phyloP scores from a whole-genome alignment of 2,329 filamentous ascomycete genomes.

The Grosmannia serpens region DNA sequence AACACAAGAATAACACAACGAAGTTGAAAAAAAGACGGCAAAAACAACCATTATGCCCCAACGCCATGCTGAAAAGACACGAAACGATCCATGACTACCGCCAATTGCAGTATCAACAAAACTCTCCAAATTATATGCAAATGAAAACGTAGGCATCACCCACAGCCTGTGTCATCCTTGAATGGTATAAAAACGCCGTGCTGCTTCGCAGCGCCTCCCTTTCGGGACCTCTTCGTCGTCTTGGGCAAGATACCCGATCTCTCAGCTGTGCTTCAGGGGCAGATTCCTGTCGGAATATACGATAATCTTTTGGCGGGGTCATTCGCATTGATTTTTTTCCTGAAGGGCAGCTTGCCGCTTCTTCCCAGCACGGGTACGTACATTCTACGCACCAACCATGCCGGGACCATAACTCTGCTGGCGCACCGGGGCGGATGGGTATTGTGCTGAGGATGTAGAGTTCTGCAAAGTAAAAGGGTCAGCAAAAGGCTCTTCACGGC shows the following conservation, averaged over 20 bases:
- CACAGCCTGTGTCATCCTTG: background rate
- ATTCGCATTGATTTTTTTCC: background rate
- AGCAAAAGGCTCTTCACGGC: slow-evolving; percentile 22
- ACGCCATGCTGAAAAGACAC: background rate
- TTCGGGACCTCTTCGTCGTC: background rate
- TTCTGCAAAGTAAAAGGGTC: slow-evolving; percentile 29
- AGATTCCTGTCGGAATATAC: background rate
- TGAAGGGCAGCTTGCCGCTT: background rate
- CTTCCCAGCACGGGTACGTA: background rate
- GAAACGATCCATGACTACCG: background rate
- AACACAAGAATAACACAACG: background rate
- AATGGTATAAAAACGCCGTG: background rate
- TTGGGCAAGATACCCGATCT: background rate
- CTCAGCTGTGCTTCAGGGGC: background rate
- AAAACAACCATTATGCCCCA: background rate
- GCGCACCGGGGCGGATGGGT: slow-evolving; percentile 29
- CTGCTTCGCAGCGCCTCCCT: background rate
- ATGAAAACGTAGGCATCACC: background rate
- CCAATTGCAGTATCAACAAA: background rate
- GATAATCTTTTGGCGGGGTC: background rate
- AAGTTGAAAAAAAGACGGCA: background rate
- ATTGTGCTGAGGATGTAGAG: slow-evolving; percentile 28
- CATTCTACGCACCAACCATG: slow-evolving; percentile 42
- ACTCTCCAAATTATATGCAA: background rate
- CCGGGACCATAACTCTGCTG: slow-evolving; percentile 46